Conservation (phyloP, 345 rosid genomes). For the Lepidium sativum region DNA sequence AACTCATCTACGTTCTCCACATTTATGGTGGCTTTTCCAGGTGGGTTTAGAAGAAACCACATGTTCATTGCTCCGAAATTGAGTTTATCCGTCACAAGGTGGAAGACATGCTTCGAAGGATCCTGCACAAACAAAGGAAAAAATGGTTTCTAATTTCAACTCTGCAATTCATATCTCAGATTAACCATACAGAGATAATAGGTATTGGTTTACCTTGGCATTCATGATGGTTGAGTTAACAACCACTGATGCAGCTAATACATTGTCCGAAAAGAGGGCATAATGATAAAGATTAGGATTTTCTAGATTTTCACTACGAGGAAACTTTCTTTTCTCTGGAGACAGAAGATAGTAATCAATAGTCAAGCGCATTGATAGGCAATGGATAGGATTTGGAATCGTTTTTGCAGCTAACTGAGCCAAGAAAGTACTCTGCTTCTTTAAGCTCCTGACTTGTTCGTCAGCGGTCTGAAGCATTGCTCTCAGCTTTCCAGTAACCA, state of each 20-base stretch:
- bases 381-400: conserved; percentile 91
- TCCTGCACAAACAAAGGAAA: conserved; percentile 41
- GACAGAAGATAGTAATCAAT: conserved; percentile 88
- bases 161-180: background rate
- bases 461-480: conserved; percentile 98
- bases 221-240: conserved; percentile 91
- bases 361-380: conserved; percentile 92
- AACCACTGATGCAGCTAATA: conserved; percentile 98
- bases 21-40: conserved; percentile 86
- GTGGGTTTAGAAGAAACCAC: conserved; percentile 98
- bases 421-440: conserved; percentile 96
- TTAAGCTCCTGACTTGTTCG: conserved; percentile 95
- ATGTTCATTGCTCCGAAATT: conserved; percentile 97
- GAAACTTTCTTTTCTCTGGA: conserved; percentile 83
- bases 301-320: conserved; percentile 77
- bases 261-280: conserved; percentile 98
- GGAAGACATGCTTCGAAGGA: conserved; percentile 93
- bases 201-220: conserved; percentile 60
- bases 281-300: conserved; percentile 85
- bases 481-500: conserved; percentile 92
- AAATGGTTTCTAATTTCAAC: background rate
- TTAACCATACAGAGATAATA: background rate
- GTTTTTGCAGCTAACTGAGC: conserved; percentile 99
- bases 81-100: conserved; percentile 90
- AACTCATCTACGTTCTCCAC: conserved; percentile 97